phyloP scores from a whole-genome alignment of 768 basidiomycete genomes.

The Trametes gibbosa region DNA sequence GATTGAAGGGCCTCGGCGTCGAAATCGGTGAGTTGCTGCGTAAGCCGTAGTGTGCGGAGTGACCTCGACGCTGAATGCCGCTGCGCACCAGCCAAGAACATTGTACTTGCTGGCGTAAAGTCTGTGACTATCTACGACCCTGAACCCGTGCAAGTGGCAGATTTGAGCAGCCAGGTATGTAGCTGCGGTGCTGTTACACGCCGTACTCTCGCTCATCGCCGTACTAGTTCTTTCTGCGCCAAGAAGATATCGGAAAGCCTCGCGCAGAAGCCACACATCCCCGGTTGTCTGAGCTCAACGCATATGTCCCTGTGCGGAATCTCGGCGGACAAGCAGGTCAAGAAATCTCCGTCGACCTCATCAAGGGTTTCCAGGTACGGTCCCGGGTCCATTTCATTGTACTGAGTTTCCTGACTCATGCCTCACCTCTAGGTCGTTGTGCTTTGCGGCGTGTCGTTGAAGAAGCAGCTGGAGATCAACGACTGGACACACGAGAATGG shows the following conservation, averaged over 20 bases:
- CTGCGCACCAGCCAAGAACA: conserved; percentile 75
- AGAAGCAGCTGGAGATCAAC: conserved; percentile 91
- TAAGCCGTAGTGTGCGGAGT: not conserved
- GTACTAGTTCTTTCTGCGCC: conserved; percentile 88
- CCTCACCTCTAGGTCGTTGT: conserved; percentile 69
- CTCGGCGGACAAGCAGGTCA: conserved; percentile 78
- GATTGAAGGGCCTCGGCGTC: conserved; percentile 87
- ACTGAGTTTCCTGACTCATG: not conserved
- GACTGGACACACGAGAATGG: conserved; percentile 91
- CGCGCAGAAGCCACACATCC: conserved; percentile 83
- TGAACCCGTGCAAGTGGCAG: conserved; percentile 80
- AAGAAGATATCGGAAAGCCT: conserved; percentile 83
- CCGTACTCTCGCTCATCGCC: not conserved
- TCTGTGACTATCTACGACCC: conserved; percentile 96
- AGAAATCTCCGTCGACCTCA: conserved; percentile 73
- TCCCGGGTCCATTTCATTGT: not conserved
- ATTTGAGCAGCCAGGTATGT: conserved; percentile 85
- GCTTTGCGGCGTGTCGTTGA: conserved; percentile 71
- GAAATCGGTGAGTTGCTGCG: conserved; percentile 71
- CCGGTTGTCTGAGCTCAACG: conserved; percentile 91
- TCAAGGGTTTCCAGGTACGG: conserved; percentile 83
- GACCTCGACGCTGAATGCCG: not conserved
- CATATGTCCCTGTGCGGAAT: conserved; percentile 91
- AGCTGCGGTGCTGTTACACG: not conserved
- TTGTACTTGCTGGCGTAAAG: conserved; percentile 94